phyloP scores from a whole-genome alignment of 495 filamentous ascomycete species.

The Aspergillus carlsbadensis region DNA sequence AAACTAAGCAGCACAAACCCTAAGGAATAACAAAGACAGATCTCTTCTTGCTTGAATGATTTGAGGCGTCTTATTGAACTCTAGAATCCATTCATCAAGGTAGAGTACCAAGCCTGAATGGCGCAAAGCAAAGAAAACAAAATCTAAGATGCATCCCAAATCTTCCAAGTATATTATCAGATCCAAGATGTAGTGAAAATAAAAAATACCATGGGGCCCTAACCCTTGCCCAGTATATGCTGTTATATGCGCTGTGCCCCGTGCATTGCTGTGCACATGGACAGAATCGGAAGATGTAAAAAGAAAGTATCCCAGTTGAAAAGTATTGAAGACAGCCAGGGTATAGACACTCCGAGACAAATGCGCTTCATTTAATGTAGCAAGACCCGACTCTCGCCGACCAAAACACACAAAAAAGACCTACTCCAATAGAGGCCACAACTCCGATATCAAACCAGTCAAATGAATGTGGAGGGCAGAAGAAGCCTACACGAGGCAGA shows the following conservation, averaged over 20 bases:
- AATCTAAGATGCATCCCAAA: conserved; percentile 23
- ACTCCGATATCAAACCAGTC: conserved; percentile 13
- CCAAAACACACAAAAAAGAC: conserved; percentile 7
- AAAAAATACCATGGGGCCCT: conserved; percentile 15
- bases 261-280: conserved; percentile 26
- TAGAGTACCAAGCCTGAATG: background rate
- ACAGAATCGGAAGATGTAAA: conserved; percentile 13
- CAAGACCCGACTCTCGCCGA: conserved; percentile 18
- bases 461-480: conserved; percentile 13
- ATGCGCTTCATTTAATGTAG: conserved; percentile 11
- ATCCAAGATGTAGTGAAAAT: conserved; percentile 21
- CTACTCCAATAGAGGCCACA: conserved; percentile 7
- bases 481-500: conserved; percentile 1
- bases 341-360: conserved; percentile 1
- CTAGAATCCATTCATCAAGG: background rate
- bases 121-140: conserved; percentile 4
- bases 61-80: conserved; percentile 4
- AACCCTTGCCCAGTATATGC: conserved; percentile 29
- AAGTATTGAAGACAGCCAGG: background rate
- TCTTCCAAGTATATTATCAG: conserved; percentile 5
- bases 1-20: too few species aligned
- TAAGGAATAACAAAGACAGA: too few species aligned
- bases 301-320: conserved; percentile 6
- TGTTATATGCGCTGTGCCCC: conserved; percentile 26
- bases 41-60: too few species aligned